These are phyloP conservation scores for Thymus quinquecostatus DNA, from an alignment of 257 asterid genomes.

Conservation along the genomic window DNA sequence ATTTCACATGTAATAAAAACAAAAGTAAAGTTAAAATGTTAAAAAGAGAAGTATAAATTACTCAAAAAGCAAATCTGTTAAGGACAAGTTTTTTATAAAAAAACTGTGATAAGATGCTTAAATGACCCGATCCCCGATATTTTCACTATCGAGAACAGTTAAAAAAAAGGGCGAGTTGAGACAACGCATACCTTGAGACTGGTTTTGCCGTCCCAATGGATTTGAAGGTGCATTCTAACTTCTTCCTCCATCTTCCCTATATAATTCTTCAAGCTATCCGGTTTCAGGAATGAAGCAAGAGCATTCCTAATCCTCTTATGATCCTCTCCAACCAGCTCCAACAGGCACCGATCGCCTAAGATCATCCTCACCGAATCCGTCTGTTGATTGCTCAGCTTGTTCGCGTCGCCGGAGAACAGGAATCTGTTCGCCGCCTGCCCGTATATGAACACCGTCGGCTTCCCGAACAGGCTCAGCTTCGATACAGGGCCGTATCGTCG, in stretches of 20 bases:
- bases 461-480: conserved; percentile 73
- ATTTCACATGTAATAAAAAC: too few species aligned
- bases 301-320: conserved; percentile 66
- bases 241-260: conserved; percentile 64
- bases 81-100: too few species aligned
- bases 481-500: conserved; percentile 60
- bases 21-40: too few species aligned
- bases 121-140: too few species aligned
- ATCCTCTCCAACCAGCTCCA: conserved; percentile 68
- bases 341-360: conserved; percentile 56
- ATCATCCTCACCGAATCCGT: conserved; percentile 59
- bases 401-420: conserved; percentile 52
- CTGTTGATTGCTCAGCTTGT: conserved; percentile 52
- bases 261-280: conserved; percentile 65
- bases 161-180: too few species aligned
- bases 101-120: too few species aligned
- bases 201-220: conserved; percentile 64
- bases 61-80: too few species aligned
- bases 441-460: conserved; percentile 61
- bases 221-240: conserved; percentile 48
- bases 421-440: conserved; percentile 87
- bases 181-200: conserved; percentile 44
- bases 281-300: conserved; percentile 63
- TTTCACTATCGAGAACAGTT: too few species aligned
- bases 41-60: too few species aligned